A percentile compares a stretch with the other conserved stretches of the same genome.
These are phyloP conservation scores for Pestalotiopsis sp. DNA, from an alignment of 2,329 filamentous ascomycete genomes.

Conservation along the genomic window DNA sequence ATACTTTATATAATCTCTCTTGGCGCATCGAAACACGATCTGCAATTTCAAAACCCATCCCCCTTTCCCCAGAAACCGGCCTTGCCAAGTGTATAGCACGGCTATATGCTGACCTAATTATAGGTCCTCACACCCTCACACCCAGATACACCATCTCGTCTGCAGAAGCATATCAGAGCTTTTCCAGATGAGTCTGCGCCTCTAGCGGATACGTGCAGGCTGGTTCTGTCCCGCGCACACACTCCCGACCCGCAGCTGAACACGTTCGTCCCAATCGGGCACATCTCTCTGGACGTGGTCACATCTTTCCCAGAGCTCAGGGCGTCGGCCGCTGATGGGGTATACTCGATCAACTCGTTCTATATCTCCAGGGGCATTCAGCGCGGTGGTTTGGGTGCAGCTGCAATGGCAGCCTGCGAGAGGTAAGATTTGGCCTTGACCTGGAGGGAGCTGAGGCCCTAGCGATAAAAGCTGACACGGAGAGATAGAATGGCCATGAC, in stretches of 20 bases:
- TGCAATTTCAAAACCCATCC: neutral
- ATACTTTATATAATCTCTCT: neutral
- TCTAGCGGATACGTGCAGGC: slow-evolving; percentile 21
- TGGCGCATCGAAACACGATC: neutral
- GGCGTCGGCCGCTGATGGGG: slow-evolving; percentile 20
- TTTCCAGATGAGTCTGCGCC: slow-evolving; percentile 20
- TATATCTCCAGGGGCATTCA: slow-evolving; percentile 27
- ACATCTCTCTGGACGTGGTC: slow-evolving; percentile 30
- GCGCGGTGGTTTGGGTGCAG: slow-evolving; percentile 23
- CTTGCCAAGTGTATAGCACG: neutral
- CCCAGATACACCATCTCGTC: slow-evolving; percentile 14
- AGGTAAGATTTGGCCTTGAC: slow-evolving; percentile 15
- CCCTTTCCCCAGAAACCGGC: neutral
- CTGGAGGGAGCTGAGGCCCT: neutral
- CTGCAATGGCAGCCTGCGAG: slow-evolving; percentile 22
- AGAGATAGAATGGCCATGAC: slow-evolving; percentile 23
- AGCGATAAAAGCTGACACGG: neutral
- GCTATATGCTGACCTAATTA: neutral
- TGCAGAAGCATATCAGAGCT: slow-evolving; percentile 23
- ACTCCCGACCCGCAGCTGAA: slow-evolving; percentile 17
- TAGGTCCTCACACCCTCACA: slow-evolving; percentile 19
- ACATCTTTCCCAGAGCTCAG: slow-evolving; percentile 18
- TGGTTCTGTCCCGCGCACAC: slow-evolving; percentile 18
- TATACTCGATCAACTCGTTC: slow-evolving; percentile 26
- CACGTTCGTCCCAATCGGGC: slow-evolving; percentile 32